These are phyloP conservation scores for Terana coerulea DNA, from an alignment of 768 basidiomycete species.

Conservation along the genomic window DNA sequence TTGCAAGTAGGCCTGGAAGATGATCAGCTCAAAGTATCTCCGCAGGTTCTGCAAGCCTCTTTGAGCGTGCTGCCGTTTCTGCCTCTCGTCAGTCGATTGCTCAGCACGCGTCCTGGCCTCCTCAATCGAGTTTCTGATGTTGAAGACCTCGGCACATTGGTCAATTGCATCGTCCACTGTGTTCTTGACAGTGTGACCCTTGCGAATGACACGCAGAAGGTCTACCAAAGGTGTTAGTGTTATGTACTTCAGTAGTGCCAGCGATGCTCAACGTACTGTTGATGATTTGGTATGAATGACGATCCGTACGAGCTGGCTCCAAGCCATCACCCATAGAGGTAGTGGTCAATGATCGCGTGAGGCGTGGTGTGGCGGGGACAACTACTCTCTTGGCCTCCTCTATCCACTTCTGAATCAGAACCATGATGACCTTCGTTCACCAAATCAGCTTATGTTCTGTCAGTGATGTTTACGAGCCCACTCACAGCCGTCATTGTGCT, in stretches of 20 bases:
- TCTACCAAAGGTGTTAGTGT: conserved; percentile 44
- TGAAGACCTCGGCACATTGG: conserved; percentile 76
- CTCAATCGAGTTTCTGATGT: conserved; percentile 88
- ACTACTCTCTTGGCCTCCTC: conserved; percentile 33
- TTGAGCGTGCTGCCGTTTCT: conserved; percentile 62
- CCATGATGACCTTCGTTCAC: conserved; percentile 59
- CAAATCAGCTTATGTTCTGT: neutral
- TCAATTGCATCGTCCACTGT: conserved; percentile 88
- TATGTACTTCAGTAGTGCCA: too few relatives aligned
- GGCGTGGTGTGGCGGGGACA: conserved; percentile 33
- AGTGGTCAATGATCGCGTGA: conserved; percentile 40
- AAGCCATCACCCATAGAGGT: conserved; percentile 35
- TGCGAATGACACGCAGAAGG: conserved; percentile 80
- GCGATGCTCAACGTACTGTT: conserved; percentile 72
- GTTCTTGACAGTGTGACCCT: conserved; percentile 81
- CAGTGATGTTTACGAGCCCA: neutral
- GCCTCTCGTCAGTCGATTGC: conserved; percentile 66
- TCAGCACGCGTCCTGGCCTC: conserved; percentile 74
- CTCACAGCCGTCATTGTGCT: conserved; percentile 87
- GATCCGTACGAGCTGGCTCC: conserved; percentile 28
- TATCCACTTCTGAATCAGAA: conserved; percentile 85
- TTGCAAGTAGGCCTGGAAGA: conserved; percentile 89
- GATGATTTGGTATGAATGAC: conserved; percentile 81
- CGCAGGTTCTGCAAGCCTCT: conserved; percentile 79
- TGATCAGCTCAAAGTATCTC: conserved; percentile 80